Conservation (phyloP, 441 rosid genomes). For the Flueggea neowawraea region DNA sequence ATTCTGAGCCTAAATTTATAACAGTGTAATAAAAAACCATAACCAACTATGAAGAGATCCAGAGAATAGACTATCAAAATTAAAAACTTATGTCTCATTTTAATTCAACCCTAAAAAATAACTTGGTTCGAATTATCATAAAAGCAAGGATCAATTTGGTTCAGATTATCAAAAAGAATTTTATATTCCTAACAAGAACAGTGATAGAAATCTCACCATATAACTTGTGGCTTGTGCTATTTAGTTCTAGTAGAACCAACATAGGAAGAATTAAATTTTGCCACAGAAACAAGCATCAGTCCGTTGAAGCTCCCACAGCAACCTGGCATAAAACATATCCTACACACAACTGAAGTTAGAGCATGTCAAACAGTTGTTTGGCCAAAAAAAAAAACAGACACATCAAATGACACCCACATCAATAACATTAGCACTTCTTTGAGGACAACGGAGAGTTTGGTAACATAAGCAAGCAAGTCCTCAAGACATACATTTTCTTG, state of each 20-base stretch:
- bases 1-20: no score
- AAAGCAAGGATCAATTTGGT: neutral
- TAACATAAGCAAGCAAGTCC: no score
- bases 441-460: no score
- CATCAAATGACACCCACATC: no score
- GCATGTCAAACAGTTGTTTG: no score
- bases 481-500: no score
- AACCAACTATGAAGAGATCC: no score
- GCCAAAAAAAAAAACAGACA: neutral
- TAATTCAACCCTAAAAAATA: neutral
- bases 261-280: slow-evolving; percentile 35
- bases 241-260: slow-evolving; percentile 27
- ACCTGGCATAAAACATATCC: slow-evolving; percentile 15
- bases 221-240: slow-evolving; percentile 14
- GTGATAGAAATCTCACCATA: slow-evolving; percentile 22
- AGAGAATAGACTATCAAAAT: no score
- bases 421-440: neutral
- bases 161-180: neutral
- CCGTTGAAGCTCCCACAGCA: slow-evolving; percentile 19
- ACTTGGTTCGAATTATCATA: neutral
- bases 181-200: neutral
- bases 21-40: no score
- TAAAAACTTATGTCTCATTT: neutral
- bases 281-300: slow-evolving; percentile 41
- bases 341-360: neutral